Base-by-base conservation (phyloP, 2,329 filamentous ascomycete species). In the Aspergillus thermomutatus region DNA sequence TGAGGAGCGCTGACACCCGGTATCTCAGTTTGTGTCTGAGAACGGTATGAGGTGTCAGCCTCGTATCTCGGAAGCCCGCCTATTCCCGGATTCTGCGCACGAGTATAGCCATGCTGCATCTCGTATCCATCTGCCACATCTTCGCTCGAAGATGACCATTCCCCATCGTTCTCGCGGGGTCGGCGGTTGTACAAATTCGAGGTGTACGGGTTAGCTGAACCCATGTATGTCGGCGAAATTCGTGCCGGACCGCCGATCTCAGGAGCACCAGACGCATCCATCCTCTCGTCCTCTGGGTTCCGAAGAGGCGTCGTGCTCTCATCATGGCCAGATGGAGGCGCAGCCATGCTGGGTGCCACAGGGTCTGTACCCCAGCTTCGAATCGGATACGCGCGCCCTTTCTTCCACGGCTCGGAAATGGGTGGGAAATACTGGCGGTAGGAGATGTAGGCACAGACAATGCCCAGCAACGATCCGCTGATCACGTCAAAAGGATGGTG, bases 401-500 rank as follows among this genome's bases (percentile, higher is more conserved):
- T 85, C 59, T 77, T 77, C 80, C 80, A 83, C 4, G 80, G 73
- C 64, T 85, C 80, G 41, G 72, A 75, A 9, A 85, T 68, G 0
- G 83, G 73, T 19, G 83, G 83, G 69, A 85, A 86, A 66, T 86
- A 86, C 66, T 85, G 83, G 48, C 81, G 76, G 63, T 85, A 86
- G 1, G 82, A 73, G 28, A 76, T 73, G 71, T 76, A 82, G 8
- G 81, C 82, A 41, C 79, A 79, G 31, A 79, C 61, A 19, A 83
- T 74, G 3, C 83, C 83, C 2, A 86, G 71, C 9, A 80, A 60
- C 1, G 79, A 81, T 8, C 83, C 83, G 11, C 79, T 80, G 43
- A 86, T 75, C 28, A 86, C 83, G 61, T 86, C 83, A 66, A 86
- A 85, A 0, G 83, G 82, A 62, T 86, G 83, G 57, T 86, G 83